Evolutionary conservation across 352 stramenopile species (phyloP), one percentile per base, ranked within the genome.

Genomic region (Thalassiosira hispida): DNA sequence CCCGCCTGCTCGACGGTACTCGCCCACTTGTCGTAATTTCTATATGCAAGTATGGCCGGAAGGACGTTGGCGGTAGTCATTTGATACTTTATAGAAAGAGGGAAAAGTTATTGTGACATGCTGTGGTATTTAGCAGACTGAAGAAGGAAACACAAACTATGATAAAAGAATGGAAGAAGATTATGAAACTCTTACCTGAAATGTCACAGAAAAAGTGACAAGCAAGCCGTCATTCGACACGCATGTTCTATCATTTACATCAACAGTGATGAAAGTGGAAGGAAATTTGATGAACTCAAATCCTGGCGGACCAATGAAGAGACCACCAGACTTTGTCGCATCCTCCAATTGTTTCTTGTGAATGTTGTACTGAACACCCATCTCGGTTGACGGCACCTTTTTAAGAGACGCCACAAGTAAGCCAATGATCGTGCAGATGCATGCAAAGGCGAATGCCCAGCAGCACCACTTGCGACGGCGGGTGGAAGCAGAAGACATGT

Each of bases 221-320:
- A 60, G 20, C 8, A 90, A 61, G 7, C 83, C 83, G 67, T 90
- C 83, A 33, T 66, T 62, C 7, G 70, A 84, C 2, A 90, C 65
- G 62, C 83, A 90, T 11, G 63, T 79, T 29, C 60, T 68, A 56
- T 75, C 62, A 27, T 78, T 56, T 14, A 84, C 35, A 64, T 85
- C 71, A 11, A 75, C 67, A 42, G 65, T 87, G 14, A 87, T 79
- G 35, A 75, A 87, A 8, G 76, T 87, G 7, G 70, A 81, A 11
- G 83, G 79, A 56, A 90, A 90, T 46, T 90, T 90, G 53, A 90
- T 81, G 31, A 90, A 87, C 23, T 63, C n/a, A 79, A 79, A 88
- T 3, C 83, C 83, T 31, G 79, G 79, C 47, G 83, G 83, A 16
- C 83, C 83, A 4, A 75, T 9, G 64, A 81, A 79, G 0, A 89